A percentile compares a stretch with the other conserved stretches of the same genome.
These are phyloP conservation scores for Penicillium oxalicum DNA, from an alignment of 2,329 filamentous ascomycete genomes.

Conservation along the genomic window DNA sequence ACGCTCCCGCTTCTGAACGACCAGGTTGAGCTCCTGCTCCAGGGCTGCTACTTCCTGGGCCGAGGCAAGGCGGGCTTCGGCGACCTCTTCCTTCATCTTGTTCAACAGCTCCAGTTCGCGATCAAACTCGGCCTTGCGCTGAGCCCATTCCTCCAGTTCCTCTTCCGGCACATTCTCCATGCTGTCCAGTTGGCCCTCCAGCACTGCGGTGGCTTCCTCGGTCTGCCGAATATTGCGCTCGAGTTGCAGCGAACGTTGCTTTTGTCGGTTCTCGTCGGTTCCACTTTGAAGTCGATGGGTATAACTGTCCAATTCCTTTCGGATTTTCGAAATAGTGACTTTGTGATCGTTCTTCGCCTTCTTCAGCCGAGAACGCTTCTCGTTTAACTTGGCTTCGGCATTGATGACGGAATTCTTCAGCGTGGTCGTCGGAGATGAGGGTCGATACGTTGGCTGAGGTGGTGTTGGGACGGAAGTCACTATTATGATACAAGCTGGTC, in stretches of 20 bases:
- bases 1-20: slow-evolving; percentile 54
- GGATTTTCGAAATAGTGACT: slow-evolving; percentile 51
- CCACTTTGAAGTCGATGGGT: slow-evolving; percentile 54
- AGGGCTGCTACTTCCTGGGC: slow-evolving; percentile 49
- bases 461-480: slow-evolving; percentile 42
- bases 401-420: slow-evolving; percentile 60
- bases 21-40: slow-evolving; percentile 48
- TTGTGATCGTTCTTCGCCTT: slow-evolving; percentile 59
- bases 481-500: slow-evolving; percentile 11
- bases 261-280: slow-evolving; percentile 57
- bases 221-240: slow-evolving; percentile 59
- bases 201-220: slow-evolving; percentile 53
- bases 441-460: slow-evolving; percentile 54
- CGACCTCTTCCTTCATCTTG: slow-evolving; percentile 46
- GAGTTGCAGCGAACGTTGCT: slow-evolving; percentile 56
- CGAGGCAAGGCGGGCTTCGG: slow-evolving; percentile 45
- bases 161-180: slow-evolving; percentile 54
- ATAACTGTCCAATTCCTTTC: slow-evolving; percentile 56
- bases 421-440: slow-evolving; percentile 59
- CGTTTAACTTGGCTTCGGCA: slow-evolving; percentile 55
- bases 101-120: slow-evolving; percentile 49
- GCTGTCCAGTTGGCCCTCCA: slow-evolving; percentile 50
- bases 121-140: slow-evolving; percentile 51
- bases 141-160: slow-evolving; percentile 48
- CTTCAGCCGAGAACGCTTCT: slow-evolving; percentile 54